Evolutionary conservation across 2,329 filamentous ascomycete genomes (phyloP), one percentile per base, ranked within the genome.

Genomic region (Fusarium sp.): DNA sequence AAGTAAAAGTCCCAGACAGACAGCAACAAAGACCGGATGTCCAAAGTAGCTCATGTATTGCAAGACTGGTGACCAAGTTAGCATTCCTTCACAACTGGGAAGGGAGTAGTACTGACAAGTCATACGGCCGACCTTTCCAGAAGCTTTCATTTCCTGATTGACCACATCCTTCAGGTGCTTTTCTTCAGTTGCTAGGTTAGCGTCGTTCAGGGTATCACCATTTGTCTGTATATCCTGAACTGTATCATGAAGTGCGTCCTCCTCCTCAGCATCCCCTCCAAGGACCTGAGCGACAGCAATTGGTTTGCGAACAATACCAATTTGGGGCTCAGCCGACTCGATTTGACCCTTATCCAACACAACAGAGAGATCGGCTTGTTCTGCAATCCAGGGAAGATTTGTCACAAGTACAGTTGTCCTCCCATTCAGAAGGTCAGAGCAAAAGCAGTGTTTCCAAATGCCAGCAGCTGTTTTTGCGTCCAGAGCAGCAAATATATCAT

Each of bases 401-500:
- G 87, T 89, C 7, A 90, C 88, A 21, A 90, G 80, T 10, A 90
- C 84, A 3, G 86, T 83, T 3, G 88, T 90, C 35, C 88, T 82
- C 14, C 85, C 86, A 25, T 81, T 82, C 15, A 90, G 81, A 31
- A 90, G 74, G 52, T 88, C 86, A 51, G 84, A 82, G 65, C 88
- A 89, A 74, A 91, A 90, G 71, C 86, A 89, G 60, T 85, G 81
- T 63, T 87, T 84, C 85, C 88, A 90, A 4, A 91, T 82, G 6
- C 83, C 81, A 21, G 86, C 85, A 2, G 86, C 85, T 0, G 89
- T 90, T 71, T 88, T 88, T 23, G 88, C 84, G 72, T 90, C 88
- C 2, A 90, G 81, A 0, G 88, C 88, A 2, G 88, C 88, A 70
- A 90, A 88, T 6, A 90, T 83, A 64, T 90, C 88, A 69, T 90